Conservation (phyloP, 2,329 filamentous ascomycete species). For the Epichloe sylvatica region DNA sequence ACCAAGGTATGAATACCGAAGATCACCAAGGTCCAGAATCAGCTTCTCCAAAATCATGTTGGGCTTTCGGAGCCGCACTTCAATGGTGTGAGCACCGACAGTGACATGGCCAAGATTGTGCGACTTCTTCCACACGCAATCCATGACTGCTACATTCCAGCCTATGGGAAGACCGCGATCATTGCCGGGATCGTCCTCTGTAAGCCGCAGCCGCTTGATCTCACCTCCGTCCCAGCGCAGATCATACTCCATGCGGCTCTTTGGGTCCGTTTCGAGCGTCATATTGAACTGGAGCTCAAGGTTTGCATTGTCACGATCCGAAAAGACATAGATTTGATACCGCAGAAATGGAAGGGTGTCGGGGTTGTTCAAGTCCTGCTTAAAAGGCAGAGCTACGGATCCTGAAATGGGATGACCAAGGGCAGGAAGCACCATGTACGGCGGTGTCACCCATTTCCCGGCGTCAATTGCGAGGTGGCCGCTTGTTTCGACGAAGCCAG, state of each 20-base stretch:
- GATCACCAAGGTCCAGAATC: constrained; percentile 18
- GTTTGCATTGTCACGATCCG: constrained; percentile 10
- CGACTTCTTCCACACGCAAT: constrained; percentile 34
- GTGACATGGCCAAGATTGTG: constrained; percentile 14
- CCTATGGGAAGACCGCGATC: constrained; percentile 28
- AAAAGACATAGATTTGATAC: constrained; percentile 20
- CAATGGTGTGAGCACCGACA: constrained; percentile 17
- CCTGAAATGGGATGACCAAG: constrained; percentile 16
- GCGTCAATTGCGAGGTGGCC: constrained; percentile 22
- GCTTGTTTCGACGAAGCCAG: constrained; percentile 21
- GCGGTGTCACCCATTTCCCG: constrained; percentile 12
- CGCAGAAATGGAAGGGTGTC: constrained; percentile 12
- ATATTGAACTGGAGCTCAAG: constrained; percentile 23
- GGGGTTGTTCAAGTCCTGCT: constrained; percentile 7
- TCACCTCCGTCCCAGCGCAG: constrained; percentile 31
- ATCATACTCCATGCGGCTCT: constrained; percentile 34
- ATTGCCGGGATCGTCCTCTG: constrained; percentile 14
- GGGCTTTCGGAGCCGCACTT: constrained; percentile 16
- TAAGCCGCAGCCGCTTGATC: constrained; percentile 16
- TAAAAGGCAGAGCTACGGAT: constrained; percentile 10
- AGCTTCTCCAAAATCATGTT: constrained; percentile 26
- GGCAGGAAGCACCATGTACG: constrained; percentile 17
- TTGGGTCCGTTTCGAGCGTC: constrained; percentile 36
- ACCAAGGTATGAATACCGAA: constrained; percentile 22
- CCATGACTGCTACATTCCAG: constrained; percentile 35